Evolutionary conservation across 352 stramenopile genomes (phyloP).

Genomic region (Paralagenidium karlingii): DNA sequence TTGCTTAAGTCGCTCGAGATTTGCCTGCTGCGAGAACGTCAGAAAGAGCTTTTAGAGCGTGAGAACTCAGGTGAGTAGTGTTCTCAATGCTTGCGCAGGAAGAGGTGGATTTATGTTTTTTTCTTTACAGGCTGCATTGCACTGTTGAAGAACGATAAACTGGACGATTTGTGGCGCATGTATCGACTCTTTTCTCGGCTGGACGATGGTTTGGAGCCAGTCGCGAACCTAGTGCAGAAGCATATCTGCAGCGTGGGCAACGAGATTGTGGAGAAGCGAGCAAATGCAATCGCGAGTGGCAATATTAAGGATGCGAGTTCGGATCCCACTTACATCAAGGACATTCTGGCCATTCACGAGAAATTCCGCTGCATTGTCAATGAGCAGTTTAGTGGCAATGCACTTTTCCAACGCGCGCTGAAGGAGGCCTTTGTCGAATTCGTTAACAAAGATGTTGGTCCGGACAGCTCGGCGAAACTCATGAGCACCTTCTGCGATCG

Average conservation of each 20-base stretch:
- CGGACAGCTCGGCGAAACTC: constrained; percentile 97
- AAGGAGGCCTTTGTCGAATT: constrained; percentile 99
- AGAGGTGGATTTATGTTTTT: neutral
- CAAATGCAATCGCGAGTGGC: constrained; percentile 83
- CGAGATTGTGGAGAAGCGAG: constrained; percentile 79
- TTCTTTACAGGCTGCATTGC: constrained; percentile 74
- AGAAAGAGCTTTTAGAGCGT: constrained; percentile 96
- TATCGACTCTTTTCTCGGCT: constrained; percentile 96
- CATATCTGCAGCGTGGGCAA: constrained; percentile 89
- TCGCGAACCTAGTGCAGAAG: constrained; percentile 92
- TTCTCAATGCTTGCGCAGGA: neutral
- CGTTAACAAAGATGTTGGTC: constrained; percentile 97
- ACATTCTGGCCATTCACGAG: constrained; percentile 95
- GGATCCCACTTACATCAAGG: constrained; percentile 97
- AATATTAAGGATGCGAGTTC: constrained; percentile 85
- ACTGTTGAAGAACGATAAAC: constrained; percentile 95
- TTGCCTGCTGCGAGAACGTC: constrained; percentile 89
- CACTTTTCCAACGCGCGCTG: constrained; percentile 98
- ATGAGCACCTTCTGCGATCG: constrained; percentile 99
- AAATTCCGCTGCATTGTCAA: constrained; percentile 97
- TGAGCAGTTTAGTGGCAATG: constrained; percentile 94
- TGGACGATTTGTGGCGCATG: constrained; percentile 96
- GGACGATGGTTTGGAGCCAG: constrained; percentile 93
- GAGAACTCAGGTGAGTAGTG: constrained; percentile 75
- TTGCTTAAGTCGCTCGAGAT: constrained; percentile 89